These are phyloP conservation scores for Scheffersomyces quercinus DNA, from an alignment of 1,139 yeast species.

Conservation along the genomic window DNA sequence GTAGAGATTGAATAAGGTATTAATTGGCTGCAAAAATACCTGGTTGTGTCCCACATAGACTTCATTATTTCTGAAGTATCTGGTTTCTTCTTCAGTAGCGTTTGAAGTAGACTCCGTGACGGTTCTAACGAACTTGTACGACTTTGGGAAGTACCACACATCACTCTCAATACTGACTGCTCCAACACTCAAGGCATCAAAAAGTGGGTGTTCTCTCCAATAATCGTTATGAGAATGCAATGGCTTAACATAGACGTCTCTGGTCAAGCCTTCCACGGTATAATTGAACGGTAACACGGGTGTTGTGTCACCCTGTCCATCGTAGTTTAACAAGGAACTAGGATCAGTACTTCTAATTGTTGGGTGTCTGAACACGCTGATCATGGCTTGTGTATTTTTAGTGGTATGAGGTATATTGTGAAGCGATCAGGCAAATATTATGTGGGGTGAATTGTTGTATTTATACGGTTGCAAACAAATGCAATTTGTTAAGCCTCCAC, in stretches of 20 bases:
- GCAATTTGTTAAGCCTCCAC: too few species aligned
- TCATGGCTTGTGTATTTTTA: conserved; percentile 7
- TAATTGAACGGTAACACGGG: conserved; percentile 16
- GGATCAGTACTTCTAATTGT: conserved; percentile 12
- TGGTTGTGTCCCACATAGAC: conserved; percentile 71
- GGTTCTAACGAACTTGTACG: conserved; percentile 25
- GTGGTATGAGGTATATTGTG: not conserved
- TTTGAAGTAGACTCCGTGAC: conserved; percentile 19
- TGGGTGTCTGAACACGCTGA: conserved; percentile 12
- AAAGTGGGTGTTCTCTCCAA: conserved; percentile 63
- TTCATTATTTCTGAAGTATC: conserved; percentile 28
- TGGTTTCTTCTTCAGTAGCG: conserved; percentile 12
- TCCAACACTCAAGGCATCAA: conserved; percentile 62
- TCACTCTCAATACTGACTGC: conserved; percentile 70
- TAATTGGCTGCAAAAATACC: conserved; percentile 40
- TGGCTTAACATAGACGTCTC: conserved; percentile 51
- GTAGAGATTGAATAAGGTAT: conserved; percentile 54
- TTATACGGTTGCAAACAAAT: too few species aligned
- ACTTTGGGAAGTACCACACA: conserved; percentile 54
- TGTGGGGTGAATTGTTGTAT: too few species aligned
- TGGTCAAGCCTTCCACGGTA: conserved; percentile 39
- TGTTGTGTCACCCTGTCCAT: conserved; percentile 10
- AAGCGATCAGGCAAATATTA: not conserved
- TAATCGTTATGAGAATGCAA: conserved; percentile 79
- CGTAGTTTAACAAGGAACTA: conserved; percentile 3